Evolutionary conservation across 176 grass and related monocot genomes (phyloP).

Genomic region (Oryza australiensis): DNA sequence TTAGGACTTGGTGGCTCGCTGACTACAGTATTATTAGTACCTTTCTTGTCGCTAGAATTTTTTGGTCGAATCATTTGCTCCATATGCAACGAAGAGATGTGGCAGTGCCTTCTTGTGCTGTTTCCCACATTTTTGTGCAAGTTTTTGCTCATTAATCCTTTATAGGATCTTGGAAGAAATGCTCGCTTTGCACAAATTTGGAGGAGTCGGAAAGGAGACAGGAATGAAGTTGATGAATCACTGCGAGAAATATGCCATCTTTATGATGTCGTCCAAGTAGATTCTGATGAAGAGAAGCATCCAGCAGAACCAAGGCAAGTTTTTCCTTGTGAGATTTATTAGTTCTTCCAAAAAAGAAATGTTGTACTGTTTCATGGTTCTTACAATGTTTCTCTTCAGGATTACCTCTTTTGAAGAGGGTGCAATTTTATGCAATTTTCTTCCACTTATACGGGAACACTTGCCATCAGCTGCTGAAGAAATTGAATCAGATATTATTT

Average conservation of each 20-base stretch:
- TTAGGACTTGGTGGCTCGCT: not conserved
- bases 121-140: not conserved
- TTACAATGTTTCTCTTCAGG: conserved; percentile 47
- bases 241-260: conserved; percentile 69
- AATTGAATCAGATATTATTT: conserved; percentile 78
- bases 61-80: not conserved
- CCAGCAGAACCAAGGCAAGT: conserved; percentile 32
- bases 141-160: conserved; percentile 13
- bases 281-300: conserved; percentile 52
- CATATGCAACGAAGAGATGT: not conserved
- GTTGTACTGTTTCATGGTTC: conserved; percentile 15
- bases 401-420: conserved; percentile 51
- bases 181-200: conserved; percentile 95
- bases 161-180: conserved; percentile 71
- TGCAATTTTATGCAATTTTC: conserved; percentile 80
- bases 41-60: not conserved
- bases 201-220: conserved; percentile 63
- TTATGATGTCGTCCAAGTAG: conserved; percentile 91
- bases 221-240: conserved; percentile 50
- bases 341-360: not conserved
- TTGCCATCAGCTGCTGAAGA: conserved; percentile 68
- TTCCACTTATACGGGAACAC: conserved; percentile 74
- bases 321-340: conserved; percentile 17
- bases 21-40: not conserved
- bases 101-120: not conserved